Evolutionary conservation across 2,329 filamentous ascomycete genomes (phyloP).

Genomic region (Didymosphaeria variabile): DNA sequence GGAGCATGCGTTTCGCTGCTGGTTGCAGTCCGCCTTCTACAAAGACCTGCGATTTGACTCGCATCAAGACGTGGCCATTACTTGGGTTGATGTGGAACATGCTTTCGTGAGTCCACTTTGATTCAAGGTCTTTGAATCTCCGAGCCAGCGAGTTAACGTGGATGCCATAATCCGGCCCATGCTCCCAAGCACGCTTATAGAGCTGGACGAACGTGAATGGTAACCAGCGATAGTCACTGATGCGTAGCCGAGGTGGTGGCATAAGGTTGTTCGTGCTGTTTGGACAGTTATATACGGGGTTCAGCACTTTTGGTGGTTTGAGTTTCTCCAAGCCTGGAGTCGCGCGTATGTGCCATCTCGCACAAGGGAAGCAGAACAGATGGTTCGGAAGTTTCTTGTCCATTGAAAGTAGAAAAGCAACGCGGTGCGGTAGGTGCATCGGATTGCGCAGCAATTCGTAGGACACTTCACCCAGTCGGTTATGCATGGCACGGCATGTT

Average conservation of each 20-base stretch:
- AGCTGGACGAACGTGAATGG: slow-evolving; percentile 69
- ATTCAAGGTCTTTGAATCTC: slow-evolving; percentile 62
- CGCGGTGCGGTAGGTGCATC: slow-evolving; percentile 56
- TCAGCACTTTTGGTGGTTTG: slow-evolving; percentile 62
- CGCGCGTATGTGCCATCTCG: slow-evolving; percentile 63
- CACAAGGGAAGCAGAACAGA: slow-evolving; percentile 68
- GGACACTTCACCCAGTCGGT: slow-evolving; percentile 33
- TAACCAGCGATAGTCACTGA: slow-evolving; percentile 62
- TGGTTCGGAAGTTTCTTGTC: slow-evolving; percentile 63
- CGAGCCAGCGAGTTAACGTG: slow-evolving; percentile 54
- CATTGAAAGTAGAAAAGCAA: slow-evolving; percentile 61
- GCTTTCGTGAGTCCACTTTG: slow-evolving; percentile 64
- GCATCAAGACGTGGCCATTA: slow-evolving; percentile 64
- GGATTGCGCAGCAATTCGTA: slow-evolving; percentile 43
- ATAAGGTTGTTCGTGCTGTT: slow-evolving; percentile 60
- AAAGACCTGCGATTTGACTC: slow-evolving; percentile 64
- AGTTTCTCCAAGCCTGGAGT: slow-evolving; percentile 63
- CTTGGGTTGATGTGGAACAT: slow-evolving; percentile 60
- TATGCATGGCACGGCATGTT: slow-evolving; percentile 39
- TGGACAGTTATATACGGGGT: slow-evolving; percentile 66
- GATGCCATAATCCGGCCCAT: slow-evolving; percentile 52
- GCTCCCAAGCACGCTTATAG: slow-evolving; percentile 59
- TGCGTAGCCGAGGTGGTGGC: slow-evolving; percentile 60
- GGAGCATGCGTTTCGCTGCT: slow-evolving; percentile 62
- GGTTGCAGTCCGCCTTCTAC: slow-evolving; percentile 60